These are phyloP conservation scores for Ajuga reptans DNA, from an alignment of 305 asterid genomes.

Conservation along the genomic window DNA sequence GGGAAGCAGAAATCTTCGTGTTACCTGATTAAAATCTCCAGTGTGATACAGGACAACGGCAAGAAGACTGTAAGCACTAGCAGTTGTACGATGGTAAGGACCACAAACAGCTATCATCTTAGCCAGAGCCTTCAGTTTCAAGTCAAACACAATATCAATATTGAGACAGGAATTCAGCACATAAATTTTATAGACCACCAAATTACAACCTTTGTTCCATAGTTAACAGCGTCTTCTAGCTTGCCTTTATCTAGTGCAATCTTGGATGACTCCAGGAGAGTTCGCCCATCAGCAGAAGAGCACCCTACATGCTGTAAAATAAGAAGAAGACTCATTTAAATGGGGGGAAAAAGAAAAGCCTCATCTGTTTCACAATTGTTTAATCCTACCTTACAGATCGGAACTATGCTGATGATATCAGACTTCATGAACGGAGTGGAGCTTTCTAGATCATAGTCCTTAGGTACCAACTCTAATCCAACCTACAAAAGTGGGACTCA, in stretches of 20 bases:
- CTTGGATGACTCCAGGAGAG: slow-evolving; percentile 90
- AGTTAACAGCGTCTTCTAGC: slow-evolving; percentile 88
- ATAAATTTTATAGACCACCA: background rate
- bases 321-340: slow-evolving; percentile 21
- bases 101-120: slow-evolving; percentile 98
- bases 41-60: slow-evolving; percentile 99
- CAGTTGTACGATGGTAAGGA: slow-evolving; percentile 92
- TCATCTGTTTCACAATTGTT: background rate
- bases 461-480: slow-evolving; percentile 84
- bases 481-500: slow-evolving; percentile 44
- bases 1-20: background rate
- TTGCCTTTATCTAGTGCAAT: slow-evolving; percentile 97
- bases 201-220: slow-evolving; percentile 75
- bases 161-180: slow-evolving; percentile 21
- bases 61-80: slow-evolving; percentile 97
- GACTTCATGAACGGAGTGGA: slow-evolving; percentile 62
- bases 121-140: slow-evolving; percentile 72
- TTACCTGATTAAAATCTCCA: slow-evolving; percentile 97
- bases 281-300: slow-evolving; percentile 98
- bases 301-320: slow-evolving; percentile 78
- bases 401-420: slow-evolving; percentile 86
- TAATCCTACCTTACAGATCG: slow-evolving; percentile 72
- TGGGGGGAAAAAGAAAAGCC: background rate
- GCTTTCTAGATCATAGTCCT: slow-evolving; percentile 85
- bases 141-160: slow-evolving; percentile 23